Percentiles rank a stretch among this genome's conserved stretches.
Conservation (phyloP, 148 eudicot species). For the Suaeda aralocaspica region DNA sequence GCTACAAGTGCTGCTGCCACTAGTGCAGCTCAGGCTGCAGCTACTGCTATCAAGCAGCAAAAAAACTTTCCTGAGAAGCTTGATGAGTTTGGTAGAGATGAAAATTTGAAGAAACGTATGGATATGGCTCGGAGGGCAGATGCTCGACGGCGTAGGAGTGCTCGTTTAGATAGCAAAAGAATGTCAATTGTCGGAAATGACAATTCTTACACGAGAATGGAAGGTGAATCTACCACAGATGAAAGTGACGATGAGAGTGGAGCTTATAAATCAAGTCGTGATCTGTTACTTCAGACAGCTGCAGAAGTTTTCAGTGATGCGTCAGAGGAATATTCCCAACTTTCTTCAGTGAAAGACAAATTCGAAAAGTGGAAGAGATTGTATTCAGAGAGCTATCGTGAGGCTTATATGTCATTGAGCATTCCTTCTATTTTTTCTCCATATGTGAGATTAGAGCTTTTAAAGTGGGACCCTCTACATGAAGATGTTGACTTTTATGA, state of each 20-base stretch:
- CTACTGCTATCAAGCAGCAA: slow-evolving; percentile 43
- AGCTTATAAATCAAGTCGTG: slow-evolving; percentile 69
- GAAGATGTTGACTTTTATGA: slow-evolving; percentile 72
- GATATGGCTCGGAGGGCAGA: slow-evolving; percentile 68
- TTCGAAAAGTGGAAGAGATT: slow-evolving; percentile 83
- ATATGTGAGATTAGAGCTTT: slow-evolving; percentile 90
- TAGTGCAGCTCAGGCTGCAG: slow-evolving; percentile 74
- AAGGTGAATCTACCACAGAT: slow-evolving; percentile 99
- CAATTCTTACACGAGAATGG: slow-evolving; percentile 48
- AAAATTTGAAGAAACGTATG: slow-evolving; percentile 70
- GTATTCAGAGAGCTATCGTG: slow-evolving; percentile 62
- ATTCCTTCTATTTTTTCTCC: slow-evolving; percentile 91
- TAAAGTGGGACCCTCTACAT: slow-evolving; percentile 96
- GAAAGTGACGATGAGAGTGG: slow-evolving; percentile 80
- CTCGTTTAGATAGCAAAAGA: slow-evolving; percentile 59
- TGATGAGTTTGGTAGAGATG: slow-evolving; percentile 85
- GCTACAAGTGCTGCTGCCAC: slow-evolving; percentile 51
- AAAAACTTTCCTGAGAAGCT: slow-evolving; percentile 57
- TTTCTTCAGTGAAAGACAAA: slow-evolving; percentile 62
- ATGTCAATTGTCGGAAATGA: slow-evolving; percentile 41
- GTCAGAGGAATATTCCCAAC: slow-evolving; percentile 72
- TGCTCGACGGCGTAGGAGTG: slow-evolving; percentile 59
- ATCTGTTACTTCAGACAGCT: slow-evolving; percentile 71
- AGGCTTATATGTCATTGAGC: slow-evolving; percentile 87
- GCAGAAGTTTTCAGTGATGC: slow-evolving; percentile 81